These are phyloP conservation scores for Emericellopsis atlantica DNA, from an alignment of 2,329 filamentous ascomycete genomes.

Conservation along the genomic window DNA sequence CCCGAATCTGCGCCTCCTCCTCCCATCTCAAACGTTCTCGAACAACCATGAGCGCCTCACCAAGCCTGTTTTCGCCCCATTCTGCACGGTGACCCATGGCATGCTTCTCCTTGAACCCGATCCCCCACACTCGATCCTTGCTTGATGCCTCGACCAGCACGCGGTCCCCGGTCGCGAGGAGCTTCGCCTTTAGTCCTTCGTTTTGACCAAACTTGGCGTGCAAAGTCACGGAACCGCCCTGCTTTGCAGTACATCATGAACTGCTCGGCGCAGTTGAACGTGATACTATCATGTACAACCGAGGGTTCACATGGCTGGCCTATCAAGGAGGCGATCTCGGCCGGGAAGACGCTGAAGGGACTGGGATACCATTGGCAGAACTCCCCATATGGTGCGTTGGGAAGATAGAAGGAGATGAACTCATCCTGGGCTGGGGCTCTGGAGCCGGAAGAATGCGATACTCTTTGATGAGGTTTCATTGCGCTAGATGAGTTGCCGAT, in stretches of 20 bases:
- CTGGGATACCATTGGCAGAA: constrained; percentile 22
- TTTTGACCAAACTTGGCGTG: constrained; percentile 18
- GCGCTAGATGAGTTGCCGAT: no score
- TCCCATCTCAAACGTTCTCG: neutral
- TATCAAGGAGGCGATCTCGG: constrained; percentile 13
- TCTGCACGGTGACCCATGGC: constrained; percentile 11
- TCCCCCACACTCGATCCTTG: constrained; percentile 19
- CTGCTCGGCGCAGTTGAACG: constrained; percentile 22
- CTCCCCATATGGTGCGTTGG: constrained; percentile 14
- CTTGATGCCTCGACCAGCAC: constrained; percentile 17
- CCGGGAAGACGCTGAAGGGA: constrained; percentile 13
- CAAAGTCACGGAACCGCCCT: constrained; percentile 16
- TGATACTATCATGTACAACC: constrained; percentile 6
- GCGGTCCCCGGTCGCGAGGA: constrained; percentile 16
- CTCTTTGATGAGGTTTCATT: no score
- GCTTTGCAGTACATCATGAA: constrained; percentile 30
- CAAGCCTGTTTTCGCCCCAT: constrained; percentile 18
- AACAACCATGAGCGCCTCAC: constrained; percentile 14
- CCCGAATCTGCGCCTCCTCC: neutral
- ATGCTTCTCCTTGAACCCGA: constrained; percentile 15
- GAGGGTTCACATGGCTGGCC: constrained; percentile 7
- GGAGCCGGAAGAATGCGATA: no score
- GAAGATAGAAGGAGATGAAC: constrained; percentile 17
- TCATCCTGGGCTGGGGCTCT: no score
- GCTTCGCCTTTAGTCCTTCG: constrained; percentile 10